Percentiles rank a stretch among this genome's conserved stretches.
Evolutionary conservation across 192 early-diverging fungal genomes (phyloP).

Genomic region (Cetraspora pellucida): DNA sequence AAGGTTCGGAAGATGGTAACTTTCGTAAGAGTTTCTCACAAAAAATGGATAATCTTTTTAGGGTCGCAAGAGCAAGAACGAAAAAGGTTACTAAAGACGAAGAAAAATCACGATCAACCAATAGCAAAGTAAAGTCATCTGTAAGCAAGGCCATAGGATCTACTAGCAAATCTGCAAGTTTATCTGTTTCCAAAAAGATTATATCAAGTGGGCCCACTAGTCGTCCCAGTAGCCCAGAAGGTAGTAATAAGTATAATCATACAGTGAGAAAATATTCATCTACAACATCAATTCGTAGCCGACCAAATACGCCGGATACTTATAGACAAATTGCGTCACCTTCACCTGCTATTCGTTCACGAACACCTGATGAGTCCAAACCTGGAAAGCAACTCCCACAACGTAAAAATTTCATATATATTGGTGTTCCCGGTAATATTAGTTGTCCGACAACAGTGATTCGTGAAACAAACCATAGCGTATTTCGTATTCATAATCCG

Average conservation of each 20-base stretch:
- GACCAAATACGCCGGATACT: conserved; percentile 31
- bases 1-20: conserved; percentile 4
- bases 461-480: conserved; percentile 16
- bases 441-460: conserved; percentile 19
- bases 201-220: conserved; percentile 23
- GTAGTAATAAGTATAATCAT: background rate
- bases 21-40: conserved; percentile 9
- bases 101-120: background rate
- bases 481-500: conserved; percentile 32
- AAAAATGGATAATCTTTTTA: conserved; percentile 27
- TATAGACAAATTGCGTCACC: conserved; percentile 9
- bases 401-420: conserved; percentile 31
- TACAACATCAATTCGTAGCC: conserved; percentile 16
- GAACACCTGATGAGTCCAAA: conserved; percentile 30
- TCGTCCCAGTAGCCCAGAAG: conserved; percentile 28
- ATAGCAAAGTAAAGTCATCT: conserved; percentile 13
- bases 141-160: background rate
- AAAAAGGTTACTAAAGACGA: background rate
- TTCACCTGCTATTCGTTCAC: conserved; percentile 6
- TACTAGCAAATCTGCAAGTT: background rate
- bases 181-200: background rate
- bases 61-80: conserved; percentile 3
- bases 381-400: conserved; percentile 12
- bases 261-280: background rate
- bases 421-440: conserved; percentile 23